Percentiles rank a stretch among this genome's conserved stretches.
phyloP scores from a whole-genome alignment of 768 basidiomycete species.

The Collybia sp. region DNA sequence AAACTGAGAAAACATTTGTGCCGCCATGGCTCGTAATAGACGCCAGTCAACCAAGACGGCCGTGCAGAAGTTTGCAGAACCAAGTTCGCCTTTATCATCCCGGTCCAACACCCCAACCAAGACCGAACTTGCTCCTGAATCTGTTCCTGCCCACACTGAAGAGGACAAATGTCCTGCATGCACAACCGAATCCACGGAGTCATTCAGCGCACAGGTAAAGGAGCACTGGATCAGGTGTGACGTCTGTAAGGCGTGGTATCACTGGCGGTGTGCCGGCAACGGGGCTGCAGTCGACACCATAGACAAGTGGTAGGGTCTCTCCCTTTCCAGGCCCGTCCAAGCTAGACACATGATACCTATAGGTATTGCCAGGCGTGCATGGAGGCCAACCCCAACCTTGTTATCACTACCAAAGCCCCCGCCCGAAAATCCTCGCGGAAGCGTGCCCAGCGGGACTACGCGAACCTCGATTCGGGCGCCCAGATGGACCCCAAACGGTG shows the following conservation, averaged over 20 bases:
- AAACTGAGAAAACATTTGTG: not conserved
- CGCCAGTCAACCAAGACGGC: conserved; percentile 37
- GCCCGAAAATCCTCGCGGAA: conserved; percentile 80
- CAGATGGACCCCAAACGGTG: conserved; percentile 66
- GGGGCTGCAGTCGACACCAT: conserved; percentile 60
- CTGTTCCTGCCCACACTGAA: conserved; percentile 11
- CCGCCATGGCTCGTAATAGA: conserved; percentile 38
- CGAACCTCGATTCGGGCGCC: conserved; percentile 62
- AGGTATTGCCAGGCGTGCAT: conserved; percentile 74
- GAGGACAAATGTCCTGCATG: conserved; percentile 48
- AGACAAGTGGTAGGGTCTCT: conserved; percentile 67
- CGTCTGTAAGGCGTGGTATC: conserved; percentile 77
- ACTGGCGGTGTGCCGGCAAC: conserved; percentile 76
- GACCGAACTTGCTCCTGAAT: conserved; percentile 19
- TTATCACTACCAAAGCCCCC: conserved; percentile 72
- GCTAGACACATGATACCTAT: conserved; percentile 11
- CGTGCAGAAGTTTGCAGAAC: conserved; percentile 28
- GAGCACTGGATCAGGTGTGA: conserved; percentile 85
- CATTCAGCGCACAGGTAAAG: conserved; percentile 40
- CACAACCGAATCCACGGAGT: conserved; percentile 25
- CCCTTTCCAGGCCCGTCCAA: not conserved
- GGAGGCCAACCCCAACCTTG: conserved; percentile 50
- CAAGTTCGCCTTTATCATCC: conserved; percentile 18
- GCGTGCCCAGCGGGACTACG: conserved; percentile 72
- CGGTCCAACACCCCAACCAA: conserved; percentile 23